Conservation (phyloP, 352 stramenopile genomes). For the Saprolegnia diclina region DNA sequence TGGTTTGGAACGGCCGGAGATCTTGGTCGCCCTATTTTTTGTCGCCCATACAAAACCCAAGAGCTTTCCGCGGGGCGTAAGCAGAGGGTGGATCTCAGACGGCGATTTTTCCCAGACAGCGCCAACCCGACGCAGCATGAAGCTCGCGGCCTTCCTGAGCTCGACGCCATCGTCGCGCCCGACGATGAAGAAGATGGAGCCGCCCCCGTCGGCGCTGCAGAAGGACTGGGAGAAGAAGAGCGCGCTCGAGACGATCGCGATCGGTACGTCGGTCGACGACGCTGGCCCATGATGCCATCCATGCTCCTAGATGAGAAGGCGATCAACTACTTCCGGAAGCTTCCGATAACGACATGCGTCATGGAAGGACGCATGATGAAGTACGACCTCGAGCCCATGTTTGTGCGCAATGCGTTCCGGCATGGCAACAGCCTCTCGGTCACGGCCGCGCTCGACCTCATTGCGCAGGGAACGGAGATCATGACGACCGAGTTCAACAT, state of each 20-base stretch:
- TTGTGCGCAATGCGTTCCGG: constrained; percentile 17
- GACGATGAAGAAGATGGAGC: constrained; percentile 11
- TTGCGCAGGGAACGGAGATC: constrained; percentile 15
- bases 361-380: constrained; percentile 19
- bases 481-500: constrained; percentile 19
- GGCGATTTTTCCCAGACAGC: constrained; percentile 1
- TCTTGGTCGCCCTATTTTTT: background rate
- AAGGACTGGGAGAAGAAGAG: constrained; percentile 20
- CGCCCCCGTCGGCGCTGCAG: constrained; percentile 11
- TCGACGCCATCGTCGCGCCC: constrained; percentile 9
- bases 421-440: constrained; percentile 19
- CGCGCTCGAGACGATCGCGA: constrained; percentile 15
- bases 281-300: background rate
- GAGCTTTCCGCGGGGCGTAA: background rate
- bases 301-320: constrained; percentile 18
- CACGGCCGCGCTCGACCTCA: constrained; percentile 5
- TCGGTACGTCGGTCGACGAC: constrained; percentile 15
- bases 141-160: constrained; percentile 26
- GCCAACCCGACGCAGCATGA: constrained; percentile 13
- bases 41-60: background rate
- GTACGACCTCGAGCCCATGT: constrained; percentile 18
- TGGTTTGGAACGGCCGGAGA: background rate
- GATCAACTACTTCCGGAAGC: constrained; percentile 23
- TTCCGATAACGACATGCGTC: constrained; percentile 18
- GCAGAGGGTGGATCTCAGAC: constrained; percentile 4